Conservation (phyloP, 768 basidiomycete genomes). For the Suillus fuscotomentosus region DNA sequence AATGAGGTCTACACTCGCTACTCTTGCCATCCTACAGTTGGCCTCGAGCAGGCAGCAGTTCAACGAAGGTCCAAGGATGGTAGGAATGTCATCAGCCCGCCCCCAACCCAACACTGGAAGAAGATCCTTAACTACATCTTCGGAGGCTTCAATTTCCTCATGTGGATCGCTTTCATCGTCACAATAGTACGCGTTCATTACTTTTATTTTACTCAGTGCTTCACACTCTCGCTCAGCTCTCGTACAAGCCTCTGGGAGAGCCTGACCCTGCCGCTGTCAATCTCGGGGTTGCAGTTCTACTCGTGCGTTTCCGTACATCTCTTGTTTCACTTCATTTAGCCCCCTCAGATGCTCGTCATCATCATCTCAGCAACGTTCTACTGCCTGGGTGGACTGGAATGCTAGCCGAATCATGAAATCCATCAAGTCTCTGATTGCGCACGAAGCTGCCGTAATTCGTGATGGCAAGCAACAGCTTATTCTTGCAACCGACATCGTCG, state of each 20-base stretch:
- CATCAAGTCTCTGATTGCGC: constrained; percentile 57
- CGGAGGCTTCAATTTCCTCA: constrained; percentile 56
- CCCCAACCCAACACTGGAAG: constrained; percentile 45
- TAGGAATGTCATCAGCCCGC: constrained; percentile 50
- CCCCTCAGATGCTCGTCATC: constrained; percentile 39
- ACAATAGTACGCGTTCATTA: constrained; percentile 33
- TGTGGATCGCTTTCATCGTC: constrained; percentile 54
- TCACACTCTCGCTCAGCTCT: constrained; percentile 36
- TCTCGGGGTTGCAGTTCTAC: constrained; percentile 50
- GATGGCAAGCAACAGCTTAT: constrained; percentile 47
- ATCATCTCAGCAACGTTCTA: constrained; percentile 44
- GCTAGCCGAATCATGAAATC: constrained; percentile 52
- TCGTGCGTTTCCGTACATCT: constrained; percentile 33
- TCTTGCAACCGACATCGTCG: constrained; percentile 54
- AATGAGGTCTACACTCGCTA: constrained; percentile 45
- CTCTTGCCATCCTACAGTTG: constrained; percentile 39
- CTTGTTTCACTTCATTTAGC: constrained; percentile 10
- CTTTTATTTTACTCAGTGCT: neutral
- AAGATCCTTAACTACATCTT: constrained; percentile 54
- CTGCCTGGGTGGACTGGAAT: constrained; percentile 49
- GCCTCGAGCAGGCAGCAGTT: constrained; percentile 48
- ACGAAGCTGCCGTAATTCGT: constrained; percentile 54
- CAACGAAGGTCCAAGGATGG: constrained; percentile 38
- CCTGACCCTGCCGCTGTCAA: constrained; percentile 41
- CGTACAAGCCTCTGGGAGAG: constrained; percentile 49